Evolutionary conservation across 441 rosid genomes (phyloP), one percentile per base, ranked within the genome.

Genomic region (Jatropha multifida): DNA sequence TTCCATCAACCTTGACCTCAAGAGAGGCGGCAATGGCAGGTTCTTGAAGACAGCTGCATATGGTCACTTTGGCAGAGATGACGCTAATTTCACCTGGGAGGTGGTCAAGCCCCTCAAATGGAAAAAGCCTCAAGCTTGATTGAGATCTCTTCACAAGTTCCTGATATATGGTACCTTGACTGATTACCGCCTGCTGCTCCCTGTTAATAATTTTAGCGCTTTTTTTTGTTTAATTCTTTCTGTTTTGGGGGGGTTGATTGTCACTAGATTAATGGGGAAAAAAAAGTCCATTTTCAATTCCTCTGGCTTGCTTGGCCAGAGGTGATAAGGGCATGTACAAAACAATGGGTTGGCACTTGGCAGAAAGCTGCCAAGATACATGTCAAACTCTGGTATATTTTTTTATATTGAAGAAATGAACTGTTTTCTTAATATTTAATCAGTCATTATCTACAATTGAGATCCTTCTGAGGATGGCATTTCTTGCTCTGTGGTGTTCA

Each of bases 81-180:
- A 79, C 49, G n/a, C 70, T 0, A 71, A 79, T 56, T 79, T 79
- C 61, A 75, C 79, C 12, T 79, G 82, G 82, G 82, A 79, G 76
- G 76, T 66, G 44, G 79, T 71, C 32, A 79, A 79, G 74, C 74
- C 79, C 69, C 74, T 76, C 60, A 77, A 74, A 74, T 59, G 51
- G 74, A 73, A 81, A 9, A 74, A 77, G 73, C 37, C 54, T 12
- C 65, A 68, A 51, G 82, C 76, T 23, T 70, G 14, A 58, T 54
- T 84, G n/a, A 88, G 87, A 90, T 92, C 86, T 0, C 40, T 87
- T 77, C 80, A 84, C 59, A 92, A 86, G 74, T 91, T 86, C 27
- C 83, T 81, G 15, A 88, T 87, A 0, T 5, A 27, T 46, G 42
- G 17, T 60, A 86, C 91, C 0, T 88, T 83, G 85, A 85, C 81